Percentiles rank a stretch among this genome's conserved stretches.
Conservation (phyloP, 2,329 filamentous ascomycete genomes). For the Amylocarpus encephaloides region DNA sequence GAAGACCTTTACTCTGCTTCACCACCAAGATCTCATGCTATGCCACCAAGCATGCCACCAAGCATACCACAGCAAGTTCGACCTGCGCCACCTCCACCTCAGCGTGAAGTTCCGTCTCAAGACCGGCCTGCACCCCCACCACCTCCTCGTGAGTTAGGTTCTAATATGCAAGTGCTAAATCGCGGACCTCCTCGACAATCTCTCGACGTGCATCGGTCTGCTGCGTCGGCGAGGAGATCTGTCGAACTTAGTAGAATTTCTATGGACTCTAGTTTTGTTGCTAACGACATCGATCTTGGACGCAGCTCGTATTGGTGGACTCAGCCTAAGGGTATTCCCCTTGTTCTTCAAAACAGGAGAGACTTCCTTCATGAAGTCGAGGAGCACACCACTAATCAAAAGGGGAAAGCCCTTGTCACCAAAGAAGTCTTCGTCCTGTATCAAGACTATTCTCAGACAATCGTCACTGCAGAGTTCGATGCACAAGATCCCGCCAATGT, state of each 20-base stretch:
- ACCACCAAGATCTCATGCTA: slow-evolving; percentile 27
- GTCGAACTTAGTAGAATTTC: slow-evolving; percentile 71
- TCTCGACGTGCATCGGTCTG: slow-evolving; percentile 53
- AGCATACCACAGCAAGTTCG: slow-evolving; percentile 31
- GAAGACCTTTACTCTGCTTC: slow-evolving; percentile 32
- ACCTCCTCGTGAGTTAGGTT: slow-evolving; percentile 36
- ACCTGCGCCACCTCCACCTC: slow-evolving; percentile 31
- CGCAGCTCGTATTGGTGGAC: slow-evolving; percentile 80
- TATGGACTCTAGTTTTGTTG: slow-evolving; percentile 76
- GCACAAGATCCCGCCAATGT: slow-evolving; percentile 66
- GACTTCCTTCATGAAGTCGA: slow-evolving; percentile 81
- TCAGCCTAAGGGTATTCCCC: slow-evolving; percentile 70
- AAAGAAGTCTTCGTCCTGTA: slow-evolving; percentile 85
- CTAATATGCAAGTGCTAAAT: slow-evolving; percentile 21
- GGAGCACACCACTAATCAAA: slow-evolving; percentile 65
- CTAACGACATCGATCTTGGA: slow-evolving; percentile 77
- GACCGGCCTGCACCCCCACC: slow-evolving; percentile 39
- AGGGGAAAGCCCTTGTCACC: slow-evolving; percentile 64
- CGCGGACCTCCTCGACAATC: slow-evolving; percentile 48
- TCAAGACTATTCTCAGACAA: slow-evolving; percentile 92
- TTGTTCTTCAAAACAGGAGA: slow-evolving; percentile 71
- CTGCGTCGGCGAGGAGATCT: slow-evolving; percentile 41
- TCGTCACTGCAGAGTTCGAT: slow-evolving; percentile 77
- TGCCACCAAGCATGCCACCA: slow-evolving; percentile 5
- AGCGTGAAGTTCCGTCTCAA: slow-evolving; percentile 21